Evolutionary conservation across 345 rosid genomes (phyloP), one percentile per base, ranked within the genome.

Genomic region (Cardamine occulta): DNA sequence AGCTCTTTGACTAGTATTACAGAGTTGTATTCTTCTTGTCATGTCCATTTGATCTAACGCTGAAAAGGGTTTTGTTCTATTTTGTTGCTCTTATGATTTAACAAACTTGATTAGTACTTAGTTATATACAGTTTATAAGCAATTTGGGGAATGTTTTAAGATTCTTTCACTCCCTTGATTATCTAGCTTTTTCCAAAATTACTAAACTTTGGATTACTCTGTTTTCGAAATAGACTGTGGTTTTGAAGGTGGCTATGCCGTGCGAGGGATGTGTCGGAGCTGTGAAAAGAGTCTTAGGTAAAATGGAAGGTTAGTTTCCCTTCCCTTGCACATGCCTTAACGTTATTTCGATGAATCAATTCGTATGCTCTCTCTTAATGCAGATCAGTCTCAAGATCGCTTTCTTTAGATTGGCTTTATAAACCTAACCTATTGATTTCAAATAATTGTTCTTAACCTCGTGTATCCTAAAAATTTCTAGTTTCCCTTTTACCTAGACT

Each of bases 161-260:
- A 56, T 40, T 57, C 11, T 34, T 65, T 19, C 47, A 21, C 71
- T 55, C 17, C 45, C 60, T 75, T 51, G 7, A 8, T 26, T 26
- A 1, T 13, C 28, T 23, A 62, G 5, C n/a, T 58, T 29, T 29
- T 44, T 2, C 14, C 6, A 17, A 18, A 31, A 1, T 32, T 52
- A 26, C 31, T 14, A 24, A 28, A 28, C 24, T 47, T 34, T 18
- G 0, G 17, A 15, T 31, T 7, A n/a, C 34, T 66, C 37, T 71
- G 62, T 76, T 75, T 55, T 26, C 18, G 47, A 67, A 76, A 74
- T 88, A 93, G 96, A 90, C 91, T 10, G 89, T 86, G 66, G 88
- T 90, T 70, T 88, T 90, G 39, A 89, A 84, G 82, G 98, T 91
- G 72, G 91, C 84, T 15, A 91, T 93, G 98, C 82, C 98, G 67